Conservation (phyloP, 768 basidiomycete genomes). For the Hericium coralloides region DNA sequence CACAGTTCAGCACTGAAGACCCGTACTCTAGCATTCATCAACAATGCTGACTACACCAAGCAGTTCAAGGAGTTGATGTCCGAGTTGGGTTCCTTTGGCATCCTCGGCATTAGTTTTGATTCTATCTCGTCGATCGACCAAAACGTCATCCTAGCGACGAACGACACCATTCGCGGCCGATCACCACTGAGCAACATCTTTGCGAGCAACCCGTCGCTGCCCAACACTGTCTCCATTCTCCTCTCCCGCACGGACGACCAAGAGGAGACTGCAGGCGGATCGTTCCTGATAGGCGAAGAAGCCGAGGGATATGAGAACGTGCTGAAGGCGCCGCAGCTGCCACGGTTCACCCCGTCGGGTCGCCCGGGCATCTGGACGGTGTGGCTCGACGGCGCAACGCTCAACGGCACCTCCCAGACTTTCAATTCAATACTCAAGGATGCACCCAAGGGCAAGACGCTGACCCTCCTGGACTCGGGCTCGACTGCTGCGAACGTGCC, state of each 20-base stretch:
- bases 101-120: neutral
- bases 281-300: constrained; percentile 23
- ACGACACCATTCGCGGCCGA: constrained; percentile 17
- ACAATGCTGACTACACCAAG: neutral
- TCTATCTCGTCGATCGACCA: neutral
- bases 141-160: constrained; percentile 5
- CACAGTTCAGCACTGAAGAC: neutral
- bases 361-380: neutral
- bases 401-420: neutral
- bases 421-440: neutral
- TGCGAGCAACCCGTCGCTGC: constrained; percentile 19
- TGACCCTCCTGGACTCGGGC: neutral
- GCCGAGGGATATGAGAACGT: constrained; percentile 20
- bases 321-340: constrained; percentile 19
- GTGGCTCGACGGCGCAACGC: neutral
- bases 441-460: neutral
- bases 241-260: constrained; percentile 23
- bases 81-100: neutral
- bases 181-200: constrained; percentile 25
- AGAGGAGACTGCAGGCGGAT: constrained; percentile 17
- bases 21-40: neutral
- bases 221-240: constrained; percentile 23
- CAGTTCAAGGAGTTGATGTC: neutral
- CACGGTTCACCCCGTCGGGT: neutral
- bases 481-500: neutral